Conservation (phyloP, 805 yeast genomes). For the Yamadazyma takamatsuzukensis region DNA sequence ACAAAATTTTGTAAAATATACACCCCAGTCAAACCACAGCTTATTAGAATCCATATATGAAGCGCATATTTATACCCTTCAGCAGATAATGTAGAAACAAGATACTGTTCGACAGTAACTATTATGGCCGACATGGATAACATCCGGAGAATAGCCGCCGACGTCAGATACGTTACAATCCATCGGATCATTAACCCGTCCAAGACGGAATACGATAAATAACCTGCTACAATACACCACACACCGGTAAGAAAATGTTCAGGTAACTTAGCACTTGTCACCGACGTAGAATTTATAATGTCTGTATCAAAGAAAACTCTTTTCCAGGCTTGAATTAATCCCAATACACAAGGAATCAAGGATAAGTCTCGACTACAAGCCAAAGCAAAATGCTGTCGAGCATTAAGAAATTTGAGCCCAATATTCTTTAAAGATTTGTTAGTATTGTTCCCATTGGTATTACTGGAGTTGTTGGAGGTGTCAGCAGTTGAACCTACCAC, state of each 20-base stretch:
- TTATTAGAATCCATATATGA: conserved; percentile 90
- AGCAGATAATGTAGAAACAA: conserved; percentile 60
- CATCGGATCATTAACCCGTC: conserved; percentile 91
- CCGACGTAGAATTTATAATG: conserved; percentile 14
- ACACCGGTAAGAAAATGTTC: conserved; percentile 79
- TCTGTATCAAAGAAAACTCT: conserved; percentile 23
- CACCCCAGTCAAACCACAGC: conserved; percentile 75
- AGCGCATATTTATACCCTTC: conserved; percentile 69
- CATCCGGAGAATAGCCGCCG: conserved; percentile 86
- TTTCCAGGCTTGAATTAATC: conserved; percentile 43
- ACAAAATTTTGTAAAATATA: conserved; percentile 86
- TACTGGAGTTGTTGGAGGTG: conserved; percentile 3
- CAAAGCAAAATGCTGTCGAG: conserved; percentile 70
- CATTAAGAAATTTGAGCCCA: conserved; percentile 69
- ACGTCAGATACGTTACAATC: conserved; percentile 84
- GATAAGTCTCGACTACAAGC: conserved; percentile 80
- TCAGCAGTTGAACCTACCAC: conserved; percentile 9
- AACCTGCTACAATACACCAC: conserved; percentile 92
- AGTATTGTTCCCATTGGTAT: conserved; percentile 1
- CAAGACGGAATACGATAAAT: conserved; percentile 74
- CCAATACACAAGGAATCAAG: conserved; percentile 60
- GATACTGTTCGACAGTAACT: conserved; percentile 64
- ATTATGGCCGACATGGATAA: conserved; percentile 75
- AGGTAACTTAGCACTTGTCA: conserved; percentile 64
- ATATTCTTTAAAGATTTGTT: conserved; percentile 42